Base-by-base conservation (phyloP, 768 basidiomycete species). In the Collybia sp. region DNA sequence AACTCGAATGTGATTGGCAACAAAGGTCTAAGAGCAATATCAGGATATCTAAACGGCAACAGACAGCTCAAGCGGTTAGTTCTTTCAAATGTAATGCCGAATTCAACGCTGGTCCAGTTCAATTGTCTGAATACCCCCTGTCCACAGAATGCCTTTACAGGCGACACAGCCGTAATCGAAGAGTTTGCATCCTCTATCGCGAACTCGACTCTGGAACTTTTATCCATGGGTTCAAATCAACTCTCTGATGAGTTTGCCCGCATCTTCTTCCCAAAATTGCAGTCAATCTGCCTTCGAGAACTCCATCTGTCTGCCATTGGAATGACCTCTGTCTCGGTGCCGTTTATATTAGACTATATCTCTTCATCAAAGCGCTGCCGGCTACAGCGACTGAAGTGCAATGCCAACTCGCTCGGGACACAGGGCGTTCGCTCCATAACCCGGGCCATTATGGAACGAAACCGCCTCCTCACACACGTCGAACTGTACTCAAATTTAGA, bases 1-100 rank as follows among this genome's bases (percentile, higher is more conserved):
- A 83, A 81, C 43, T 67, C 70, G 2, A 83, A 81, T 48, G 58
- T 58, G 8, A 77, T 86, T 20, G 75, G 81, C 8, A 69, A 82
- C 53, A 57, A 58, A 31, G 81, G 82, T 5, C 69, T 86, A 4
- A 56, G 67, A 38, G 73, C 77, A n/a, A 73, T 86, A 35, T 57
- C 72, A 5, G 56, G 63, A 33, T 85, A 80, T 57, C 48, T 86
- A 20, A 62, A 61, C 40, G 63, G 63, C 8, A 83, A 82, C 53
- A 51, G 46, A 0, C 53, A 63, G 17, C 55, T 86, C 36, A 69
- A 67, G 52, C 71, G 72, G 38, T 55, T 86, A 11, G 75, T 75
- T 51, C 65, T 86, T 31, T 79, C 79, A 53, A 76, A 79, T 45
- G 84, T 85, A 51, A 55, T 78, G 66, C 6, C 25, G 25, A 20